Conservation (phyloP, 2,329 filamentous ascomycete genomes). For the Penicillium rolfsii region DNA sequence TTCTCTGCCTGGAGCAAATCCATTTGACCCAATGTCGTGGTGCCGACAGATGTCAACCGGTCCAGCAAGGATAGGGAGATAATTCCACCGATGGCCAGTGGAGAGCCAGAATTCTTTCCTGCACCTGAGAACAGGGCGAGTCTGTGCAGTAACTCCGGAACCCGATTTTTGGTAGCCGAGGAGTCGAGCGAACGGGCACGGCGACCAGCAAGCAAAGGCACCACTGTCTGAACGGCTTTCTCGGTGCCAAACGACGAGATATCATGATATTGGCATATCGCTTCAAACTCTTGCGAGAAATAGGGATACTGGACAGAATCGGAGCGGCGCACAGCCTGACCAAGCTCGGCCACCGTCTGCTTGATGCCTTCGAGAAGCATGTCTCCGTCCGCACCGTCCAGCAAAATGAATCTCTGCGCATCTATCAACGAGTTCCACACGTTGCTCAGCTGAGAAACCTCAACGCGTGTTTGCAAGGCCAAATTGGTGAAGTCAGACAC, state of each 20-base stretch:
- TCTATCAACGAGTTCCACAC: constrained; percentile 45
- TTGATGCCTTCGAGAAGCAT: constrained; percentile 43
- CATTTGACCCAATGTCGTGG: constrained; percentile 63
- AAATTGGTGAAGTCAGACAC: constrained; percentile 44
- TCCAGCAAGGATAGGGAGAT: constrained; percentile 59
- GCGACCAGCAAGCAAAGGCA: constrained; percentile 45
- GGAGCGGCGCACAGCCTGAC: constrained; percentile 35
- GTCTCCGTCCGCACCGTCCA: constrained; percentile 42
- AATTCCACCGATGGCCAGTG: constrained; percentile 53
- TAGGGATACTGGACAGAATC: constrained; percentile 43
- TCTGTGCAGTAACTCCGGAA: constrained; percentile 43
- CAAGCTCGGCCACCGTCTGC: constrained; percentile 43
- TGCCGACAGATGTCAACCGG: constrained; percentile 56
- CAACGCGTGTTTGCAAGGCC: constrained; percentile 41
- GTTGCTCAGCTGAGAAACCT: constrained; percentile 41
- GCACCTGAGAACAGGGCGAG: constrained; percentile 43
- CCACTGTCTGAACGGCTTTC: constrained; percentile 31
- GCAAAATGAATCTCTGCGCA: constrained; percentile 42
- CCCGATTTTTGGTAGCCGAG: constrained; percentile 37
- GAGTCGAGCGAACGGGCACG: constrained; percentile 38
- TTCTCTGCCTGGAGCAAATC: constrained; percentile 68
- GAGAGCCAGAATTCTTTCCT: constrained; percentile 32
- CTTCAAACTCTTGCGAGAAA: constrained; percentile 52
- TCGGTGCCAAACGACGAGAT: constrained; percentile 29
- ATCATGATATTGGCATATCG: constrained; percentile 52